phyloP scores from a whole-genome alignment of 1,284 basidiomycete species.

The Spongispora temasekensis region DNA sequence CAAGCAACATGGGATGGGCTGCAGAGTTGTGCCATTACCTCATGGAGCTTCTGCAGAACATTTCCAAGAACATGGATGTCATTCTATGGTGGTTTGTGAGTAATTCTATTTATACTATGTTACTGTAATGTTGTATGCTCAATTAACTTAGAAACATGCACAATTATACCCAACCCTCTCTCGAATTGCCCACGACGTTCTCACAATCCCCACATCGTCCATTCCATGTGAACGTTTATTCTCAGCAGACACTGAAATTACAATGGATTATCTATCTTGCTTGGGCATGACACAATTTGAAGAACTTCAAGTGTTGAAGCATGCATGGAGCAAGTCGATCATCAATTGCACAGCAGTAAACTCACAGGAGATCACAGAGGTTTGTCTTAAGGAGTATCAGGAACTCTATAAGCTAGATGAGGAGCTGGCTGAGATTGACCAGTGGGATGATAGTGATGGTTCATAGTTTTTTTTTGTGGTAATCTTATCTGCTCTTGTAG shows the following conservation, averaged over 20 bases:
- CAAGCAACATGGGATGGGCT: not conserved
- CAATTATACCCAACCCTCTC: not conserved
- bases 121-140: not conserved
- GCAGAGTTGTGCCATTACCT: not conserved
- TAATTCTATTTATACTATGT: not conserved
- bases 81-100: not conserved
- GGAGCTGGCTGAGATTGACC: not conserved
- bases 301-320: not conserved
- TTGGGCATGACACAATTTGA: not conserved
- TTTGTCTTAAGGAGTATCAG: not conserved
- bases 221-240: too few species aligned
- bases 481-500: too few species aligned
- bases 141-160: not conserved
- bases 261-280: accelerated
- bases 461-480: too few species aligned
- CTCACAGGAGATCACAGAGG: not conserved
- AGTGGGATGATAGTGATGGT: not conserved
- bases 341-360: not conserved
- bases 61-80: not conserved
- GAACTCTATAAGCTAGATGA: not conserved
- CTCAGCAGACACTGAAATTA: too few species aligned
- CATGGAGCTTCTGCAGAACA: not conserved
- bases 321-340: not conserved
- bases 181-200: not conserved
- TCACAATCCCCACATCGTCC: not conserved